These are phyloP conservation scores for Xerocomus brunneocitrinus DNA, from an alignment of 768 basidiomycete species.

Conservation along the genomic window DNA sequence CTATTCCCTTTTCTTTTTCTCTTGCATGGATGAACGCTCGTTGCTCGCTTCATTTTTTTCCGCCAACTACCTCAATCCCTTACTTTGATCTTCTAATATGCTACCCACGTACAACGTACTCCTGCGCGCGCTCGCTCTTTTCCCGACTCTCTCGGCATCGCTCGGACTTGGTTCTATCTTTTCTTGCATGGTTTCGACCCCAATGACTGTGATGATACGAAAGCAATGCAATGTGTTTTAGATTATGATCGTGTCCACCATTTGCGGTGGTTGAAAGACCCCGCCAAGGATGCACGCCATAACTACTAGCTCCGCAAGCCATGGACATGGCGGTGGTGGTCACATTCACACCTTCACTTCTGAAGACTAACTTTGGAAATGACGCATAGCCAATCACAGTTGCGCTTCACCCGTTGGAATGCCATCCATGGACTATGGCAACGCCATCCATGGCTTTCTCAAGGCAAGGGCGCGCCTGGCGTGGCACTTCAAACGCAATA, in stretches of 20 bases:
- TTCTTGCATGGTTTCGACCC: background rate
- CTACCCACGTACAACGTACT: background rate
- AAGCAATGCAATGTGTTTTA: constrained; percentile 7
- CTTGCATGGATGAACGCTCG: constrained; percentile 12
- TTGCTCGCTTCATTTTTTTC: constrained; percentile 2
- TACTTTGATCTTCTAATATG: background rate
- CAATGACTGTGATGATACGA: constrained; percentile 2
- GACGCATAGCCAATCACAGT: no score
- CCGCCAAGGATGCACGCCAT: background rate
- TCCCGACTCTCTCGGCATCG: background rate
- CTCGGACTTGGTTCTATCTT: background rate
- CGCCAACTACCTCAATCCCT: background rate
- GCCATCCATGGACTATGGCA: no score
- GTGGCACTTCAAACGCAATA: background rate
- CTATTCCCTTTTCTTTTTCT: background rate
- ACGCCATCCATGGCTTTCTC: background rate
- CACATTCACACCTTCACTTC: background rate
- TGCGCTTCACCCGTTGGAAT: no score
- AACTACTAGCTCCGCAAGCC: background rate
- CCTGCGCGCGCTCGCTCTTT: background rate
- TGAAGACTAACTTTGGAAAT: background rate
- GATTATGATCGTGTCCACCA: background rate
- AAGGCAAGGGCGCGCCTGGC: background rate
- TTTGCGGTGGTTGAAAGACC: background rate
- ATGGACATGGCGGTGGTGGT: background rate